Evolutionary conservation across 192 early-diverging fungal species (phyloP), one percentile per base, ranked within the genome.

Genomic region (Backusella mclennaniae): DNA sequence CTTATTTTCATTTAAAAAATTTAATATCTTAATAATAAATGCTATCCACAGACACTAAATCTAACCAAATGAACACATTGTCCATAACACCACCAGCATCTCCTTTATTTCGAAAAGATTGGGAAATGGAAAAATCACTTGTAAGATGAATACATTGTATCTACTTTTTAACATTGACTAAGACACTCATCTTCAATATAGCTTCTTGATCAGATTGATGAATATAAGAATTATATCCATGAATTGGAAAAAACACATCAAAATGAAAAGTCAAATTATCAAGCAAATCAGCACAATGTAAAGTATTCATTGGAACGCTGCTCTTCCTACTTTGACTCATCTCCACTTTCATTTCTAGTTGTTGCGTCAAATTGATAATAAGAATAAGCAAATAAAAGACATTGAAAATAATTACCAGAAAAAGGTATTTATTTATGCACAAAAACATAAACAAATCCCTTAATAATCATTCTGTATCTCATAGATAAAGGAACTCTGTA

Each of bases 81-180:
- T 66, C 23, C n/a, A 31, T 29, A 17, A 68, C n/a, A 38, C 68
- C 39, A 69, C 35, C 29, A 26, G 2, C 63, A 33, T 44, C 35
- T 2, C 15, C 35, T 39, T 49, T 44, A 39, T 31, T 46, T 26
- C 67, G 1, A 33, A 38, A 77, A 52, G 76, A 77, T 35, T 77
- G 76, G 76, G 76, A 71, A 63, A 19, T 71, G 21, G 76, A 77
- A 33, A 69, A 77, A 38, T 31, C 76, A 26, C 46, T 44, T 8
- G 76, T 77, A 71, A 70, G 15, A n/a, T 19, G 4, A 39, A 39
- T 3, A 8, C 38, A 12, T n/a, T 11, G 0, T 0, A 4, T 17
- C 8, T 26, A 56, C 8, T 23, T 33, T 52, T 26, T 15, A 33
- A 3, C 33, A 1, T 15, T 49, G 26, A 36, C 8, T 19, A 69